Base-by-base conservation (phyloP, 225 moss, liverwort and hornwort genomes). In the Physcomitrium patens region DNA sequence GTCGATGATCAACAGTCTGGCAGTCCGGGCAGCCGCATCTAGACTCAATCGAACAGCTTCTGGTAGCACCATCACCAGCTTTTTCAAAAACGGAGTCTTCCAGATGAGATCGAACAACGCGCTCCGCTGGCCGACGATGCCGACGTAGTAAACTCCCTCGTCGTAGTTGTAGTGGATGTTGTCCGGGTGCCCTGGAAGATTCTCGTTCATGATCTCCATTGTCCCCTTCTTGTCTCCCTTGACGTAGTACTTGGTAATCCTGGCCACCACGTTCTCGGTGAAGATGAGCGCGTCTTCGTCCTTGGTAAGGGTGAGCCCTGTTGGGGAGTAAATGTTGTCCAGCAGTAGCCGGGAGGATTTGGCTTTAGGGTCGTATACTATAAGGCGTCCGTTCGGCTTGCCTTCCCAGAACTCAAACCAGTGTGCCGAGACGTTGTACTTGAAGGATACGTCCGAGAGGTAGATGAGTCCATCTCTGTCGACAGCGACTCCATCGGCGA, bases 271-370 rank as follows among this genome's bases (percentile, higher is more conserved):
- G 12, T 84, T 77, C 76, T 91, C 84, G 2, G 56, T 5, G 14
- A 85, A 68, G 14, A 89, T 9, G 14, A 87, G 31, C 37, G 77
- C 89, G 0, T 86, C 83, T 10, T 80, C 87, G 26, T 86, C 69
- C 47, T 26, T 56, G 1, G 84, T 80, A 42, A 90, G 72, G 8
- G 81, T 71, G 16, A 92, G 71, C 42, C 92, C 92, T 60, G 90
- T 92, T 6, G 92, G 70, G 57, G 90, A 90, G 63, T 62, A 56
- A 8, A 85, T 14, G 23, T 77, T 52, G 57, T 73, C 55, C 12
- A 82, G 55, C 76, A 92, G 19, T 37, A 92, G 79, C 19, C 41
- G 81, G 10, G 84, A 79, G 61, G 66, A 79, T n/a, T 56, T 72
- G 14, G 71, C 65, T 2, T 62, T 31, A 0, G 90, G 88, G 63